These are phyloP conservation scores for Karstenula rhodostoma DNA, from an alignment of 2,329 filamentous ascomycete species.

Conservation along the genomic window DNA sequence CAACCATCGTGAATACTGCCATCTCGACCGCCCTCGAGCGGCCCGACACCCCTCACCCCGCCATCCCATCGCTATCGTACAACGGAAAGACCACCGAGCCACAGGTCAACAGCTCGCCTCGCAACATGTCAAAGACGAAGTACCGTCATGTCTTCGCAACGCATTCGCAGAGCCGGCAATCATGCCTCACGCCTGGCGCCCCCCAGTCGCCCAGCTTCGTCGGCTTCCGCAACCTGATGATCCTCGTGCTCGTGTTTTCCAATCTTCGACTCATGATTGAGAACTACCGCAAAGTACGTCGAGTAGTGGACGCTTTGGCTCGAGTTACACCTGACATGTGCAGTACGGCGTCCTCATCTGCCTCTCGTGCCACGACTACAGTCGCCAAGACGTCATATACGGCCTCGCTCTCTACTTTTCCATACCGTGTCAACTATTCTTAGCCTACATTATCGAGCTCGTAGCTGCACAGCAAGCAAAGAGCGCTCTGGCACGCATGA, in stretches of 20 bases:
- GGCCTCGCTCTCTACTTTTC: slow-evolving; percentile 82
- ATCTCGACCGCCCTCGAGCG: slow-evolving; percentile 33
- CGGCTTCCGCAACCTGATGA: slow-evolving; percentile 95
- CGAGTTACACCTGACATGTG: slow-evolving; percentile 19
- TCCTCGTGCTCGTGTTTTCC: slow-evolving; percentile 89
- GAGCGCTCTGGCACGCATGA: slow-evolving; percentile 67
- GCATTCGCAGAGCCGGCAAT: slow-evolving; percentile 75
- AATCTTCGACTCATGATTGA: slow-evolving; percentile 95
- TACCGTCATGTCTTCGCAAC: slow-evolving; percentile 93
- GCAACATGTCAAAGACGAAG: slow-evolving; percentile 58
- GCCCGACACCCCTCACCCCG: slow-evolving; percentile 32
- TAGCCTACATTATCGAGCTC: slow-evolving; percentile 89
- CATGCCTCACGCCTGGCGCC: slow-evolving; percentile 87
- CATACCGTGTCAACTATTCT: slow-evolving; percentile 88
- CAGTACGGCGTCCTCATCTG: slow-evolving; percentile 96
- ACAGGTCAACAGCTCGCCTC: slow-evolving; percentile 24
- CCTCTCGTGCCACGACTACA: slow-evolving; percentile 87
- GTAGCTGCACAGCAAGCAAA: slow-evolving; percentile 82
- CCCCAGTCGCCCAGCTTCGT: slow-evolving; percentile 82
- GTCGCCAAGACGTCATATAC: slow-evolving; percentile 76
- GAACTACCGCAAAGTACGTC: slow-evolving; percentile 85
- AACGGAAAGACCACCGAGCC: slow-evolving; percentile 32
- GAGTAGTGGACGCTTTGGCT: slow-evolving; percentile 7
- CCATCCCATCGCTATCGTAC: slow-evolving; percentile 20
- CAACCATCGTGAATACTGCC: slow-evolving; percentile 40